These are phyloP conservation scores for Hymenoscyphus occultus DNA, from an alignment of 2,329 filamentous ascomycete genomes.

Conservation along the genomic window DNA sequence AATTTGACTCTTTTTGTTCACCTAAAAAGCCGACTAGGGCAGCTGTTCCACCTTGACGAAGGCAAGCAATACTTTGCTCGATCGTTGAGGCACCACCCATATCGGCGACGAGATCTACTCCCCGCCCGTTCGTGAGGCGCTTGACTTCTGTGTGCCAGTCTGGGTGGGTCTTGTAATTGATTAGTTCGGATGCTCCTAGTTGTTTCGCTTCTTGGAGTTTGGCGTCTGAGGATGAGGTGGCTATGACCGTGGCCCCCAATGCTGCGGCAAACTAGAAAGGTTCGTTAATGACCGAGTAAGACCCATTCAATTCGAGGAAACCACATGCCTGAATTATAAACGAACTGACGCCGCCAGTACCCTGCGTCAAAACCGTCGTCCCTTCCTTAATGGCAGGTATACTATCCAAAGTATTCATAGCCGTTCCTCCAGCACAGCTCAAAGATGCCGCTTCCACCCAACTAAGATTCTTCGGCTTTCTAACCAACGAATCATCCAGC, in stretches of 20 bases:
- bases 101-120: slow-evolving; percentile 42
- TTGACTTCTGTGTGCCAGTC: slow-evolving; percentile 44
- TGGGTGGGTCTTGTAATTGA: slow-evolving; percentile 57
- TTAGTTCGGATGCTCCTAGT: slow-evolving; percentile 39
- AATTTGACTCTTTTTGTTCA: too few relatives aligned
- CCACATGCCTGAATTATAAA: too few relatives aligned
- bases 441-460: too few relatives aligned
- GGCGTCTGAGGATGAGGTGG: slow-evolving; percentile 55
- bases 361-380: too few relatives aligned
- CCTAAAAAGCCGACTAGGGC: slow-evolving; percentile 14
- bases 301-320: not conserved
- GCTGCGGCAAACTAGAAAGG: slow-evolving; percentile 44
- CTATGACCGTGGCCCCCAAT: slow-evolving; percentile 52
- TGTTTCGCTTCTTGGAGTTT: slow-evolving; percentile 41
- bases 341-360: too few relatives aligned
- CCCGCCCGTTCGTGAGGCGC: slow-evolving; percentile 34
- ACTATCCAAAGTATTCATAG: too few relatives aligned
- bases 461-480: too few relatives aligned
- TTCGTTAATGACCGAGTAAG: not conserved
- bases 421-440: too few relatives aligned
- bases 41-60: slow-evolving; percentile 40
- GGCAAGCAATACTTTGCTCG: slow-evolving; percentile 50
- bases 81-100: slow-evolving; percentile 54
- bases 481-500: too few relatives aligned
- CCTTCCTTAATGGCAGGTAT: too few relatives aligned